A percentile compares a stretch with the other conserved stretches of the same genome.
phyloP scores from a whole-genome alignment of 257 asterid species.

The Rubia yunnanensis region DNA sequence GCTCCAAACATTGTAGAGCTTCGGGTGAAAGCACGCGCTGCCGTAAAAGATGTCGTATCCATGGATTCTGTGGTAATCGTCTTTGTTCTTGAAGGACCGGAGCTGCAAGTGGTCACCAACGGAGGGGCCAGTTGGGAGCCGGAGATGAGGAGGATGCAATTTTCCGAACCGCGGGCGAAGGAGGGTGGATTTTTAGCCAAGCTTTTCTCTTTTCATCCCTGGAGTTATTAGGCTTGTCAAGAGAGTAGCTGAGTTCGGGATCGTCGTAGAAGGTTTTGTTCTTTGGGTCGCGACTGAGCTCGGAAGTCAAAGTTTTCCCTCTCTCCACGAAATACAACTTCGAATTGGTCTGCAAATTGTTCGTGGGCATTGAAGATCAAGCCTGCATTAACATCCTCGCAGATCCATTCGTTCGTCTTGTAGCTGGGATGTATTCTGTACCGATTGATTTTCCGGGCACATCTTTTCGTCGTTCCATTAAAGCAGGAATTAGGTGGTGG shows the following conservation, averaged over 20 bases:
- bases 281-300: constrained; percentile 25
- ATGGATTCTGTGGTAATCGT: constrained; percentile 55
- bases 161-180: constrained; percentile 13
- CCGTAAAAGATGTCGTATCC: constrained; percentile 49
- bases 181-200: constrained; percentile 48
- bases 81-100: constrained; percentile 60
- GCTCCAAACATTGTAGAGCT: background rate
- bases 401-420: too few relatives aligned
- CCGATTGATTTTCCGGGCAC: too few relatives aligned
- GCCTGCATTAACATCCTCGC: too few relatives aligned
- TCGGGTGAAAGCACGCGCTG: constrained; percentile 22
- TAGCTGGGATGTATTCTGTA: too few relatives aligned
- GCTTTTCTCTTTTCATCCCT: constrained; percentile 59
- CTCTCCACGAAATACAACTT: too few relatives aligned
- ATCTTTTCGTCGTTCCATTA: too few relatives aligned
- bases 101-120: constrained; percentile 46
- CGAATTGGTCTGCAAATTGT: background rate
- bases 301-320: background rate
- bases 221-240: constrained; percentile 32
- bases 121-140: constrained; percentile 65
- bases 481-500: too few relatives aligned
- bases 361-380: background rate
- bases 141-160: constrained; percentile 42
- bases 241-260: constrained; percentile 38
- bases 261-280: constrained; percentile 60